These are phyloP conservation scores for Elaeis guineensis DNA, from an alignment of 176 grass and related monocot genomes.

Conservation along the genomic window DNA sequence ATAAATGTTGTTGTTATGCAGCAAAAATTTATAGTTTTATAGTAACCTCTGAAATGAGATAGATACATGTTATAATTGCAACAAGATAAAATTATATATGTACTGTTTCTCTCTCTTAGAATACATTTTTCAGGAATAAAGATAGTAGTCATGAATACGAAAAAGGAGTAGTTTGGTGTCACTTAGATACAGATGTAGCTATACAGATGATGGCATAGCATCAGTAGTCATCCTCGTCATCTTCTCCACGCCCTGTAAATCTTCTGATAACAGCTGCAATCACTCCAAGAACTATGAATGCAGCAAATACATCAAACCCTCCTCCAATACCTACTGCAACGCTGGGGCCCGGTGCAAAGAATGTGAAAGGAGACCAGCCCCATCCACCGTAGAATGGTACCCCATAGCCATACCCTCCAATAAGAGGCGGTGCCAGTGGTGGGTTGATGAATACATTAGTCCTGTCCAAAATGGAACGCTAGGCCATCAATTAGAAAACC, in stretches of 20 bases:
- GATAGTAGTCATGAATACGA: too few species aligned
- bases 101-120: too few species aligned
- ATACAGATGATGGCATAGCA: not conserved
- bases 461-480: conserved; percentile 25
- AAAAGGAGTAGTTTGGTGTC: too few species aligned
- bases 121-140: too few species aligned
- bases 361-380: conserved; percentile 81
- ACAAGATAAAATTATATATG: too few species aligned
- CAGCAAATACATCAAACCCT: conserved; percentile 58
- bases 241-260: conserved; percentile 33
- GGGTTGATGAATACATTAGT: conserved; percentile 90
- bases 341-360: conserved; percentile 70
- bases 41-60: too few species aligned
- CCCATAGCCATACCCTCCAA: conserved; percentile 81
- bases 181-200: too few species aligned
- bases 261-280: conserved; percentile 53
- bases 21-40: too few species aligned
- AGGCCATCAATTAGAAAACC: not conserved
- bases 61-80: too few species aligned
- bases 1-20: too few species aligned
- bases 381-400: conserved; percentile 54
- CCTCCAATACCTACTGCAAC: conserved; percentile 68
- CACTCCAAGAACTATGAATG: conserved; percentile 46
- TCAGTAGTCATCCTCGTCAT: conserved; percentile 74
- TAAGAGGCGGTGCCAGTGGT: conserved; percentile 60